Evolutionary conservation across 768 basidiomycete genomes (phyloP).

Genomic region (Leccinum obscurum): DNA sequence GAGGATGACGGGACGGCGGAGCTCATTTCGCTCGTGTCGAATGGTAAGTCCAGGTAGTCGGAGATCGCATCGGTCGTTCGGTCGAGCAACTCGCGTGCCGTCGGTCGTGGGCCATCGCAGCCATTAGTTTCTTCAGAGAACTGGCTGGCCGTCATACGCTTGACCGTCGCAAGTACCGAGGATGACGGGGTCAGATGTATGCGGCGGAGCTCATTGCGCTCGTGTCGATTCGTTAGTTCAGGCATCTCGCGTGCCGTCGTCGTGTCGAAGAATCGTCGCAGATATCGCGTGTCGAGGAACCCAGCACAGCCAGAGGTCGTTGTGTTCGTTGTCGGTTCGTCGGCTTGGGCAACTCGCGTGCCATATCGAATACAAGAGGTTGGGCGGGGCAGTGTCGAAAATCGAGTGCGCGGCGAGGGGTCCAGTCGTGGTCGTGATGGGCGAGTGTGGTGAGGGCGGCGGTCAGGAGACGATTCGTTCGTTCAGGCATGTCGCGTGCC

Average conservation of each 20-base stretch:
- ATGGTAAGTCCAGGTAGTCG: background rate
- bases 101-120: background rate
- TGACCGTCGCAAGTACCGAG: background rate
- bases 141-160: background rate
- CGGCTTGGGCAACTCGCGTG: conserved; percentile 2
- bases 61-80: background rate
- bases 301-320: background rate
- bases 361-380: background rate
- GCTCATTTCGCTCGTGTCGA: too few species aligned
- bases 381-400: background rate
- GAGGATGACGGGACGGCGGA: too few species aligned
- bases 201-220: too few species aligned
- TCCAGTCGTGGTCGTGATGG: background rate
- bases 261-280: background rate
- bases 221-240: background rate
- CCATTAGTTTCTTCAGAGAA: background rate
- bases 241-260: background rate
- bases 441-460: background rate
- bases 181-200: background rate
- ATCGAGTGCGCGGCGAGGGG: background rate
- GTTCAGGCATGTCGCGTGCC: conserved; percentile 6
- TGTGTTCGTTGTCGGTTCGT: background rate
- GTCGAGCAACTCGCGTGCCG: too few species aligned
- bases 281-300: background rate
- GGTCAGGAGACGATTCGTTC: background rate